Evolutionary conservation across 176 grass and related monocot genomes (phyloP).

Genomic region (Elymus sibiricus): DNA sequence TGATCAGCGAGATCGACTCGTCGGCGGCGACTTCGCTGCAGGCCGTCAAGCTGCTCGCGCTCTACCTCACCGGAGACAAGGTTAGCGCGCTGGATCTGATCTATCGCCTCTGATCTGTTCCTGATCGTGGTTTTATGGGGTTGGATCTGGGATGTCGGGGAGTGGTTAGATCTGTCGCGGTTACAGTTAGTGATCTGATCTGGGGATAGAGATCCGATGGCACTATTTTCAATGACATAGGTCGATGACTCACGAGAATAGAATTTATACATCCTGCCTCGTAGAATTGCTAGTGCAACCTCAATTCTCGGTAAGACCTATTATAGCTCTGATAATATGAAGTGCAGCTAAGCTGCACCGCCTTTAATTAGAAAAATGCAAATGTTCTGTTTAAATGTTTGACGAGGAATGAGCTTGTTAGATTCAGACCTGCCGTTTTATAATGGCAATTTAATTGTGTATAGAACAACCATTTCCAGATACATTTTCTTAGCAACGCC

Average conservation of each 20-base stretch:
- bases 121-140: background rate
- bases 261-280: background rate
- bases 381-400: background rate
- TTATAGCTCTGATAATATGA: background rate
- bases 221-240: background rate
- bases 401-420: background rate
- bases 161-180: constrained; percentile 4
- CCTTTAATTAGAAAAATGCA: background rate
- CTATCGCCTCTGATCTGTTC: background rate
- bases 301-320: background rate
- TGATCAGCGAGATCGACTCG: constrained; percentile 89
- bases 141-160: constrained; percentile 22
- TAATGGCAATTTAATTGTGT: background rate
- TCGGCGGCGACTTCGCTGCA: constrained; percentile 87
- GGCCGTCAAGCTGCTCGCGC: constrained; percentile 85
- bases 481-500: background rate
- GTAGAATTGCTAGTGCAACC: constrained; percentile 2
- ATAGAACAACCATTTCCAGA: background rate
- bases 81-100: constrained; percentile 49
- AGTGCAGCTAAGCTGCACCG: background rate
- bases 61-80: constrained; percentile 79
- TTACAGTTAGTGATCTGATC: background rate
- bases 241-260: background rate
- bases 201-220: constrained; percentile 1
- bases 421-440: background rate